These are phyloP conservation scores for Eucalyptus sp. DNA, from an alignment of 345 rosid genomes.

Conservation along the genomic window DNA sequence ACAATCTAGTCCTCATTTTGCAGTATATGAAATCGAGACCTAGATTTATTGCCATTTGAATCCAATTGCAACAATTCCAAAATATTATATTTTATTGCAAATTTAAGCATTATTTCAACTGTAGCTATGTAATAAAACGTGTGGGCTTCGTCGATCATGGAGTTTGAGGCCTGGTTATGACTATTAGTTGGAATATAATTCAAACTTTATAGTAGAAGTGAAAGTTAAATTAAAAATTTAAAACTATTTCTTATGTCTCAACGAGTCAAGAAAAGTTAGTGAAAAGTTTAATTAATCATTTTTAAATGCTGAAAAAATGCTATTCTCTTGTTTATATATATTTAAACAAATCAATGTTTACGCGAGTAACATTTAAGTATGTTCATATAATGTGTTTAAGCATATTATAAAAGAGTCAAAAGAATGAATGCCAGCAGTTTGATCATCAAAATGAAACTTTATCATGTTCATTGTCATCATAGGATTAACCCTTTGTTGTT, in stretches of 20 bases:
- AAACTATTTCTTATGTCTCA: not conserved
- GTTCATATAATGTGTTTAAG: too few relatives aligned
- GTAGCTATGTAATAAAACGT: not conserved
- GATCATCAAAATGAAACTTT: too few relatives aligned
- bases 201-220: not conserved
- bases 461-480: not conserved
- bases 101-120: too few relatives aligned
- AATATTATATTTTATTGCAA: too few relatives aligned
- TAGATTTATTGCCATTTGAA: not conserved
- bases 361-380: accelerated
- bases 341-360: too few relatives aligned
- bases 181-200: not conserved
- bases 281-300: not conserved
- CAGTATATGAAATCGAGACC: not conserved
- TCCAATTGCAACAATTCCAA: not conserved
- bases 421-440: not conserved
- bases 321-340: not conserved
- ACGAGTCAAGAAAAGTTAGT: not conserved
- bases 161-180: not conserved
- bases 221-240: too few relatives aligned
- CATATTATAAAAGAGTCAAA: not conserved
- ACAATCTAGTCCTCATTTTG: not conserved
- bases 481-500: not conserved
- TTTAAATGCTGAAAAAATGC: not conserved
- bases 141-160: not conserved